Evolutionary conservation across 768 basidiomycete species (phyloP).

Genomic region (Suillus variegatus): DNA sequence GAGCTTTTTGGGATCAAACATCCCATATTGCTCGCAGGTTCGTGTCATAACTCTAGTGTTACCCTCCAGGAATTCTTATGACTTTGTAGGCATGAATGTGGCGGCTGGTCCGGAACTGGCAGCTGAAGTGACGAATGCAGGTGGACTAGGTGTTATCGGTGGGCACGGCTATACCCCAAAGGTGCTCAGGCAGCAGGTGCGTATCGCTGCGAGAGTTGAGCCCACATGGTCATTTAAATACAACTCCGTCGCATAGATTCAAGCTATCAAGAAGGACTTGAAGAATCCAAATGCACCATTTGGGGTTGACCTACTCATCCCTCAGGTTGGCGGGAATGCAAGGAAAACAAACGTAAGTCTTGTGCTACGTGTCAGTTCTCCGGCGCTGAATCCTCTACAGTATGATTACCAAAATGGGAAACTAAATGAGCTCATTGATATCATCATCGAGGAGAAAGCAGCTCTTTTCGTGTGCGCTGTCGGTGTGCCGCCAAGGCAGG

Average conservation of each 20-base stretch:
- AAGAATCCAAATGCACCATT: constrained; percentile 79
- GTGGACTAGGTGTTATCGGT: constrained; percentile 91
- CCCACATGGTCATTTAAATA: constrained; percentile 19
- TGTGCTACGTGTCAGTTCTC: not conserved
- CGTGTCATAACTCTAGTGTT: constrained; percentile 27
- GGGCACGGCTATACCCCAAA: constrained; percentile 87
- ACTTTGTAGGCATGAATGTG: constrained; percentile 56
- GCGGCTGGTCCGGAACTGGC: constrained; percentile 82
- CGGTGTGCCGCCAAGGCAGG: constrained; percentile 81
- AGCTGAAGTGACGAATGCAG: constrained; percentile 92
- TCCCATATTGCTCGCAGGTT: constrained; percentile 83
- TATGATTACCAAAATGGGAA: constrained; percentile 90
- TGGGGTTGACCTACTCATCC: constrained; percentile 89
- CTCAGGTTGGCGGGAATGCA: constrained; percentile 83
- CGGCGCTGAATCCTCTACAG: constrained; percentile 35
- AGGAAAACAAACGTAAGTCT: constrained; percentile 82
- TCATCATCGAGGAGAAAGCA: constrained; percentile 91
- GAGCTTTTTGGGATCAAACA: constrained; percentile 88
- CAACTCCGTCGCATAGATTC: constrained; percentile 48
- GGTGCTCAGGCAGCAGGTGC: constrained; percentile 74
- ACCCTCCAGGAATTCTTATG: constrained; percentile 22
- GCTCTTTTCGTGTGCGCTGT: constrained; percentile 90
- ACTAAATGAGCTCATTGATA: constrained; percentile 79
- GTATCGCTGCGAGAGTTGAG: constrained; percentile 14
- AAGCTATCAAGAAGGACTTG: constrained; percentile 69